Base-by-base conservation (phyloP, 176 grass and related monocot genomes). In the Aegilops tauschii region DNA sequence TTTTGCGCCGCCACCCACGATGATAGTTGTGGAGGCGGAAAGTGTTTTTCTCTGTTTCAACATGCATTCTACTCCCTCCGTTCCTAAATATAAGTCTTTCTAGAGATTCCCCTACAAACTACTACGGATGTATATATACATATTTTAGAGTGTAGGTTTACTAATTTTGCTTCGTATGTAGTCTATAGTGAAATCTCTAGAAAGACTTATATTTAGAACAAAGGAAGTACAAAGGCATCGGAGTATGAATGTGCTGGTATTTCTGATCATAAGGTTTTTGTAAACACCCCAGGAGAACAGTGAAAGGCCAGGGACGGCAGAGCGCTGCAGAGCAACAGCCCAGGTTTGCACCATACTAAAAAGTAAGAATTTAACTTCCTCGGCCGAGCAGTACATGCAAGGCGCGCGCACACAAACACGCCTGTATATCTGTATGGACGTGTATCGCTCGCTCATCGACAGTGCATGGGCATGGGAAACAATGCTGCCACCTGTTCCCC, bases 331-430 rank as follows among this genome's bases (percentile, higher is more conserved):
- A 66, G 2, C 39, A 66, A 32, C 67, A 37, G 34, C 35, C 8
- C 31, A 8, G 31, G 14, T 34, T 13, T 12, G 68, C 35, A 70
- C 31, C 31, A 25, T 25, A 25, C 23, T 25, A 34, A 1, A 59
- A 61, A 8, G 18, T 4, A 36, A 69, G 0, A 35, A n/a, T 20
- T 40, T 78, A 2, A 31, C 84, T 58, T 73, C 58, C 42, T 45
- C 34, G 32, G 52, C 18, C 61, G 12, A 44, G 27, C 5, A 6
- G 32, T 29, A 70, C 79, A 90, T 86, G 72, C 83, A 78, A 40
- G 6, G 71, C 79, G 61, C 88, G 63, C 72, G 47, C 88, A 77
- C 49, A 37, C 32, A 69, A 31, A 34, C 32, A 36, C 66, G 4
- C 66, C 30, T 69, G 7, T 39, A 58, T 54, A 54, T 13, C 79